phyloP scores from a whole-genome alignment of 768 basidiomycete genomes.

The Boletus coccyginus region DNA sequence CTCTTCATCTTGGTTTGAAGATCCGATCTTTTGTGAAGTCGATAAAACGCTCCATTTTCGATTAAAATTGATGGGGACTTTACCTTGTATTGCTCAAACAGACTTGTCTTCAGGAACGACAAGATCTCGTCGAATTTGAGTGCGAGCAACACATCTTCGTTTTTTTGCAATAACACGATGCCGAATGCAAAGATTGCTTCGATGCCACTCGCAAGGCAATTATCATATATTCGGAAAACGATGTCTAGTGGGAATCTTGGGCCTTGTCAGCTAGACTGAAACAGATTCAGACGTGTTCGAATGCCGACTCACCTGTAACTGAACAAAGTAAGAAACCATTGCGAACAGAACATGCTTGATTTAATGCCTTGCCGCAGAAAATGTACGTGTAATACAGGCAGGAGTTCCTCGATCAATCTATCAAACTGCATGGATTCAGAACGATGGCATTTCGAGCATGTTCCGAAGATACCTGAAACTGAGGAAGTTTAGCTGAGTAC shows the following conservation, averaged over 20 bases:
- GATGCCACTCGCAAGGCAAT: constrained; percentile 93
- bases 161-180: constrained; percentile 80
- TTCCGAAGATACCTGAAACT: constrained; percentile 57
- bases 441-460: not conserved
- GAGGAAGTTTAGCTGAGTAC: constrained; percentile 1
- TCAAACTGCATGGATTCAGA: constrained; percentile 66
- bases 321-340: constrained; percentile 98
- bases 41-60: not conserved
- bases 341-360: constrained; percentile 97
- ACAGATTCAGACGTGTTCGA: not conserved
- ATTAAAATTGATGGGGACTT: not conserved
- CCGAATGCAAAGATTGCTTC: constrained; percentile 98
- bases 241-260: constrained; percentile 88
- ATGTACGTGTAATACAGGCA: constrained; percentile 91
- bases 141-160: constrained; percentile 72
- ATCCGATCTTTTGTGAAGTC: constrained; percentile 22
- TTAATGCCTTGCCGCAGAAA: constrained; percentile 93
- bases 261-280: not conserved
- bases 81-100: constrained; percentile 85
- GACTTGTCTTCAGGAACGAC: constrained; percentile 70
- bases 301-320: constrained; percentile 70
- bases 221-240: constrained; percentile 96
- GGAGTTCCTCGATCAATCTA: constrained; percentile 85
- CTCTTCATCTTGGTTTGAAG: constrained; percentile 28
- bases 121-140: constrained; percentile 93